These are phyloP conservation scores for Zygosaccharomyces bailii DNA, from an alignment of 805 yeast species.

Conservation along the genomic window DNA sequence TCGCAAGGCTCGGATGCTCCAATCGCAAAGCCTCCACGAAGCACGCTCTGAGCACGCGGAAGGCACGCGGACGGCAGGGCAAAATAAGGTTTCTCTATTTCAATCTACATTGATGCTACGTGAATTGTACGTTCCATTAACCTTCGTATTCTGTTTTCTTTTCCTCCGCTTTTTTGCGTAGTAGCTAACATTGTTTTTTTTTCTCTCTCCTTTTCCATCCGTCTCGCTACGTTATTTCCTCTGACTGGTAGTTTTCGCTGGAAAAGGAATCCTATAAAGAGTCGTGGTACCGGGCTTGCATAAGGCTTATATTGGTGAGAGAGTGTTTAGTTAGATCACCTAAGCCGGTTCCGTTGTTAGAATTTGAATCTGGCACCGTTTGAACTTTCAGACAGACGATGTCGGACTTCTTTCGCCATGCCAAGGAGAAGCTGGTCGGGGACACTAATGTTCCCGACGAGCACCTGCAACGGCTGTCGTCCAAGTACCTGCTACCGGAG, in stretches of 20 bases:
- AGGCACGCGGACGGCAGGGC: neutral
- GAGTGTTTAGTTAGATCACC: too few species aligned
- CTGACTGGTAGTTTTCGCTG: neutral
- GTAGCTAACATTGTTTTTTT: too few species aligned
- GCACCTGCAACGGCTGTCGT: conserved; percentile 18
- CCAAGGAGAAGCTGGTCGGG: conserved; percentile 26
- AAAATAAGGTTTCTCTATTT: neutral
- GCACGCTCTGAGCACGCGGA: neutral
- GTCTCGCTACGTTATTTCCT: neutral
- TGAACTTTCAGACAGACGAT: neutral
- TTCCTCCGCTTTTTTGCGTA: neutral
- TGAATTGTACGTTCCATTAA: neutral
- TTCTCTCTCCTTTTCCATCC: neutral
- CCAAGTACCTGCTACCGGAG: conserved; percentile 13
- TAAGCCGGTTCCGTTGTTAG: too few species aligned
- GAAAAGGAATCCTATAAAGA: neutral
- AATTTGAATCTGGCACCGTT: neutral
- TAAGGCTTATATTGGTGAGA: too few species aligned
- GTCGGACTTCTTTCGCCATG: conserved; percentile 23
- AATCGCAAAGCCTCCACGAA: neutral
- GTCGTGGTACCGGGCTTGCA: neutral
- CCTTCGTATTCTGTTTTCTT: neutral
- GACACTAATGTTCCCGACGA: conserved; percentile 22
- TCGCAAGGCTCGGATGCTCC: neutral
- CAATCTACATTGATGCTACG: neutral